Conservation (phyloP, 2,329 filamentous ascomycete genomes). For the Talaromyces sp. region DNA sequence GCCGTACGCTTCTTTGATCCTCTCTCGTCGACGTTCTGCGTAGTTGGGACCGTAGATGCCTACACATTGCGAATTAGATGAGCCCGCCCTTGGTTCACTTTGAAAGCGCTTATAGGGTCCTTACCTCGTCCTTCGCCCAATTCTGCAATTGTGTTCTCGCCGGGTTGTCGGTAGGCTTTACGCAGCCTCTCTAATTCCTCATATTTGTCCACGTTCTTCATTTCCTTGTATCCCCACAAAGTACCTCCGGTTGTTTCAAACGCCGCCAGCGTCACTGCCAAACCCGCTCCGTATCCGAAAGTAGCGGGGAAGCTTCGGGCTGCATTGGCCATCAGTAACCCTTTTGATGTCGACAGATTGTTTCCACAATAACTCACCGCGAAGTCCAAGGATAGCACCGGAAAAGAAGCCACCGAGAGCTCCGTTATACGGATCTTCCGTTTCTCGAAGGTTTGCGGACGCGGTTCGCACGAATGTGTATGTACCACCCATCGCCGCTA, state of each 20-base stretch:
- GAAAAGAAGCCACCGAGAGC: conserved; percentile 70
- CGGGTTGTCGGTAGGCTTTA: conserved; percentile 66
- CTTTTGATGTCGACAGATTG: conserved; percentile 7
- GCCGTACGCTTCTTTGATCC: conserved; percentile 81
- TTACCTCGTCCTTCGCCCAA: conserved; percentile 83
- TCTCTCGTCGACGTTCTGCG: conserved; percentile 72
- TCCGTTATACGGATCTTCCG: conserved; percentile 72
- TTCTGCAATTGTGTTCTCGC: conserved; percentile 73
- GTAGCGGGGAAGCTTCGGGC: conserved; percentile 63
- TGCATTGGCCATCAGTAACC: conserved; percentile 21
- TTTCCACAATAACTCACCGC: conserved; percentile 48
- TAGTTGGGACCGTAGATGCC: conserved; percentile 77
- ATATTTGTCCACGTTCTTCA: conserved; percentile 63
- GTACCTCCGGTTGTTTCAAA: conserved; percentile 64
- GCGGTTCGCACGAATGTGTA: conserved; percentile 74
- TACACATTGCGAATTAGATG: conserved; percentile 30
- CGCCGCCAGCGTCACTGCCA: conserved; percentile 54
- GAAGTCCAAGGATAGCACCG: conserved; percentile 66
- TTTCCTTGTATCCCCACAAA: conserved; percentile 50
- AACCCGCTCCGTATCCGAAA: conserved; percentile 58
- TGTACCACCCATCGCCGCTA: conserved; percentile 66
- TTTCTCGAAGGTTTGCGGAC: conserved; percentile 77
- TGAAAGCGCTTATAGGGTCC: conserved; percentile 17
- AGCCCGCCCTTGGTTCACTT: background rate
- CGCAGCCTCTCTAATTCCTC: conserved; percentile 69